phyloP scores from a whole-genome alignment of 768 basidiomycete species.

The Termitomyces titanicus region DNA sequence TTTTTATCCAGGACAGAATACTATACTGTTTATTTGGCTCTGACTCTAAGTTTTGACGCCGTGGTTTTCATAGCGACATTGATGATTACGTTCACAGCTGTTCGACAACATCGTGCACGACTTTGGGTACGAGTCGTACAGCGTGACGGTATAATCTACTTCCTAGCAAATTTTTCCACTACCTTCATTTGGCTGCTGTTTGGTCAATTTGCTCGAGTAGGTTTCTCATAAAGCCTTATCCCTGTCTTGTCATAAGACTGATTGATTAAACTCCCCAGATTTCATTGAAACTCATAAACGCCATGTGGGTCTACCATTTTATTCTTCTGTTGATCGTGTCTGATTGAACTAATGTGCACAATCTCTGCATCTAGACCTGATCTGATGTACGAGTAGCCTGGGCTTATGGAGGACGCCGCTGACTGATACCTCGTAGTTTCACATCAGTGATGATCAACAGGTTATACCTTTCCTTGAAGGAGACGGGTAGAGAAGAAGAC shows the following conservation, averaged over 20 bases:
- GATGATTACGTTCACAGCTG: slow-evolving; percentile 6
- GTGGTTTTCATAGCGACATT: slow-evolving; percentile 14
- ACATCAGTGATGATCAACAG: slow-evolving; percentile 18
- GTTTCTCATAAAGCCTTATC: not conserved
- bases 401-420: not conserved
- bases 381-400: slow-evolving; percentile 1
- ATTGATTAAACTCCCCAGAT: not conserved
- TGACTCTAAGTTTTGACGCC: slow-evolving; percentile 14
- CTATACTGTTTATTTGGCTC: slow-evolving; percentile 10
- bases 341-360: not conserved
- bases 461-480: slow-evolving; percentile 17
- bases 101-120: slow-evolving; percentile 4
- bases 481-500: slow-evolving; percentile 8
- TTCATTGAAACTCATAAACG: slow-evolving; percentile 4
- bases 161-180: slow-evolving; percentile 17
- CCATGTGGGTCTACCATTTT: not conserved
- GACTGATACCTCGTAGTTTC: slow-evolving; percentile 7
- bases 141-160: slow-evolving; percentile 17
- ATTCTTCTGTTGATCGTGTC: not conserved
- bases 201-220: not conserved
- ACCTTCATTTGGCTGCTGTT: slow-evolving; percentile 16
- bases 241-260: too few species aligned
- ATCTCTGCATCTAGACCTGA: not conserved
- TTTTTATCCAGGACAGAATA: not conserved
- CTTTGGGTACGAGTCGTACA: slow-evolving; percentile 14